Conservation (phyloP, 164 flowering plant genomes). For the Pachysandra terminalis region DNA sequence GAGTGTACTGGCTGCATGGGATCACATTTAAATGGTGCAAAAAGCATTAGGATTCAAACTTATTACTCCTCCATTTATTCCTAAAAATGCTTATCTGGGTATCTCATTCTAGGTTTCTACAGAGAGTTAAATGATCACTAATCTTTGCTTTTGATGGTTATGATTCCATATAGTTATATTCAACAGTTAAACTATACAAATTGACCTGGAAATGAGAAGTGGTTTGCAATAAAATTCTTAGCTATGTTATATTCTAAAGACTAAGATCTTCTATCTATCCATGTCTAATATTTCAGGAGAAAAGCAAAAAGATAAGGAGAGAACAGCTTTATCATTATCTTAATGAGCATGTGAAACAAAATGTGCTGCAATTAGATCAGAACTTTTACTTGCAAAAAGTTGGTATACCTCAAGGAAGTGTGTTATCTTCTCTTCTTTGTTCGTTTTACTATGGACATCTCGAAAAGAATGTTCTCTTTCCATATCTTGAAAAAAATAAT, state of each 20-base stretch:
- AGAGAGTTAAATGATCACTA: no score
- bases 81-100: no score
- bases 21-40: no score
- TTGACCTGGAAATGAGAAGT: no score
- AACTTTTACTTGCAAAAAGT: conserved; percentile 59
- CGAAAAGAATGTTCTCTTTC: conserved; percentile 61
- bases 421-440: conserved; percentile 79
- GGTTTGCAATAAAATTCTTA: no score
- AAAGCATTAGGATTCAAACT: no score
- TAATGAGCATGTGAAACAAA: conserved; percentile 63
- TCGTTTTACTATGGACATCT: conserved; percentile 81
- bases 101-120: no score
- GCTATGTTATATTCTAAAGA: background rate
- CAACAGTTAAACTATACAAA: no score
- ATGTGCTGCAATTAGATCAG: conserved; percentile 48
- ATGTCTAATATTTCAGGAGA: conserved; percentile 39
- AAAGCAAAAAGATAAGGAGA: conserved; percentile 28
- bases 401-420: conserved; percentile 94
- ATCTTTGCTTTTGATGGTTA: background rate
- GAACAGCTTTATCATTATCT: conserved; percentile 37
- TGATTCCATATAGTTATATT: background rate
- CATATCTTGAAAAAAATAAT: conserved; percentile 50
- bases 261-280: background rate
- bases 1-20: no score
- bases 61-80: no score